These are phyloP conservation scores for Talaromyces thailandensis DNA, from an alignment of 495 filamentous ascomycete genomes.

Conservation along the genomic window DNA sequence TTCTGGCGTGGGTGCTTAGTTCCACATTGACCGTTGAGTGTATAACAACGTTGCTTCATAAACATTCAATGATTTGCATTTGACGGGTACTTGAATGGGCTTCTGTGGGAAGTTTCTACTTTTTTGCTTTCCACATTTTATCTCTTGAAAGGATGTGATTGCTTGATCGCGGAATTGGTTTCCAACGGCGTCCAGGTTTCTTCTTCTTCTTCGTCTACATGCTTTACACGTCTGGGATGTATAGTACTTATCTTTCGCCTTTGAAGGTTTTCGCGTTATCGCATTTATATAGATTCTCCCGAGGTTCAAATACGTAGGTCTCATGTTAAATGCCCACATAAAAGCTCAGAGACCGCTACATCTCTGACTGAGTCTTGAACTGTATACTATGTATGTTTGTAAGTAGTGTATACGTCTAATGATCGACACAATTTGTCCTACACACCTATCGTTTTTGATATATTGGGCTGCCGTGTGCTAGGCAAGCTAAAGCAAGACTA, in stretches of 20 bases:
- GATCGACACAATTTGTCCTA: background rate
- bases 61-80: background rate
- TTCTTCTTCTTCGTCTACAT: background rate
- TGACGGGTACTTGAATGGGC: background rate
- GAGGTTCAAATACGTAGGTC: background rate
- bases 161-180: background rate
- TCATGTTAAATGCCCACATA: background rate
- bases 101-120: background rate
- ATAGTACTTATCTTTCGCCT: background rate
- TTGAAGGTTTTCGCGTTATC: background rate
- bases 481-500: background rate
- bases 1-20: conserved; percentile 5
- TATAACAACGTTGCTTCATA: background rate
- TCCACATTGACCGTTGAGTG: background rate
- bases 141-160: background rate
- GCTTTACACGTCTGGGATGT: background rate
- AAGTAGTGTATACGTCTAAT: background rate
- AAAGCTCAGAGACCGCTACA: background rate
- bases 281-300: background rate
- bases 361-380: background rate
- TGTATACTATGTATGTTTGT: background rate
- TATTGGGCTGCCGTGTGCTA: background rate
- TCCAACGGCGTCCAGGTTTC: background rate
- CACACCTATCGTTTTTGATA: background rate
- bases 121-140: background rate